phyloP scores from a whole-genome alignment of 805 yeast genomes.

The Lachancea waltii region DNA sequence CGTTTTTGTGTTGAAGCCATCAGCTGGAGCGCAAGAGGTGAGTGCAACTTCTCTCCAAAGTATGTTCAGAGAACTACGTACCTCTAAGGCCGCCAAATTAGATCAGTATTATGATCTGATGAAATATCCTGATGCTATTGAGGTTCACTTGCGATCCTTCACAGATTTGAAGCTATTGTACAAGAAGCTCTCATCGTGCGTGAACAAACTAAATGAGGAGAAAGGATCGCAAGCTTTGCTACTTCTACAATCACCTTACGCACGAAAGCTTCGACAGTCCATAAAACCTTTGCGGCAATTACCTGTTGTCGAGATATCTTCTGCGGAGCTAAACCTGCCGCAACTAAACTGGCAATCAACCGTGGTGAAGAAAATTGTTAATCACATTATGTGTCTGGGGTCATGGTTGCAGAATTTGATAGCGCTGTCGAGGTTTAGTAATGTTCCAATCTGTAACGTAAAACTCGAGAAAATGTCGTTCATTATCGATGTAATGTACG shows the following conservation, averaged over 20 bases:
- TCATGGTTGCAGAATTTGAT: slow-evolving; percentile 65
- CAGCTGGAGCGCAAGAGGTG: slow-evolving; percentile 50
- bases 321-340: slow-evolving; percentile 55
- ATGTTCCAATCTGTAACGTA: slow-evolving; percentile 82
- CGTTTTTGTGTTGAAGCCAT: slow-evolving; percentile 62
- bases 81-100: slow-evolving; percentile 41
- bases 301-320: slow-evolving; percentile 57
- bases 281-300: slow-evolving; percentile 46
- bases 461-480: slow-evolving; percentile 70
- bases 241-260: slow-evolving; percentile 67
- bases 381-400: slow-evolving; percentile 67
- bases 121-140: slow-evolving; percentile 45
- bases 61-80: slow-evolving; percentile 48
- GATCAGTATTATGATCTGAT: slow-evolving; percentile 41
- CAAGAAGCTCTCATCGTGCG: slow-evolving; percentile 48
- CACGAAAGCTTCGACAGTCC: slow-evolving; percentile 40
- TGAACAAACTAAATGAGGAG: slow-evolving; percentile 55
- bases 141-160: slow-evolving; percentile 49
- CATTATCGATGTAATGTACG: slow-evolving; percentile 80
- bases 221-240: slow-evolving; percentile 59
- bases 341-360: slow-evolving; percentile 77
- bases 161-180: slow-evolving; percentile 50
- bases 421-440: slow-evolving; percentile 60
- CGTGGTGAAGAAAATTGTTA: slow-evolving; percentile 56
- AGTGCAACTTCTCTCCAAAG: slow-evolving; percentile 34